Evolutionary conservation across 352 stramenopile species (phyloP), one percentile per base, ranked within the genome.

Genomic region (Phytopythium helicoides): DNA sequence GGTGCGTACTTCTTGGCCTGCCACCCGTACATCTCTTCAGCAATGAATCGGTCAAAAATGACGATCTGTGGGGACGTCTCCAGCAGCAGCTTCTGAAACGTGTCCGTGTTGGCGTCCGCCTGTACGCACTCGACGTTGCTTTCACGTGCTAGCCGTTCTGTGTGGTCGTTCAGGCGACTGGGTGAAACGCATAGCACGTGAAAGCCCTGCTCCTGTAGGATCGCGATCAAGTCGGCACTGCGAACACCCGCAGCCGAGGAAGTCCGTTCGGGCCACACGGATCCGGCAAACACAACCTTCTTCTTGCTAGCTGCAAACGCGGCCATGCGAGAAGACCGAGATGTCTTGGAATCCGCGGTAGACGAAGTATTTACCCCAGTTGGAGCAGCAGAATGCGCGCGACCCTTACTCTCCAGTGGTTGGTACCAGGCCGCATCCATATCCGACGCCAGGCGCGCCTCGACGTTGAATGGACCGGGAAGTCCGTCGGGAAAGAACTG

Each of bases 21-120:
- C 84, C 81, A 94, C 15, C 81, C 75, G 49, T 92, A 92, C 84
- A 94, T 94, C 39, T 94, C 84, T 40, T 94, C 84, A 0, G 84
- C 76, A 35, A 92, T 89, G 52, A 91, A 94, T 2, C 84, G 74
- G 42, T 94, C 84, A 38, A 92, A 92, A 2, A 94, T n/a, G 19
- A 92, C 72, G 4, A 90, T 52, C 23, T 91, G 68, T n/a, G 81
- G 77, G 21, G 67, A 56, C 14, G 66, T 75, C 46, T 86, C 76
- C 0, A 71, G 56, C 44, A 89, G 49, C 15, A 92, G 51, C 18
- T 78, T 77, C 54, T 90, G 72, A 58, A 94, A 90, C 3, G 54
- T 41, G 40, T 85, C 74, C 1, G 63, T 78, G 57, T 94, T 94
- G 12, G 84, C 73, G 51, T 92, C 81, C 14, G 76, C 68, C 35